Evolutionary conservation across 352 stramenopile genomes (phyloP).

Genomic region (Phytophthora hibernalis): DNA sequence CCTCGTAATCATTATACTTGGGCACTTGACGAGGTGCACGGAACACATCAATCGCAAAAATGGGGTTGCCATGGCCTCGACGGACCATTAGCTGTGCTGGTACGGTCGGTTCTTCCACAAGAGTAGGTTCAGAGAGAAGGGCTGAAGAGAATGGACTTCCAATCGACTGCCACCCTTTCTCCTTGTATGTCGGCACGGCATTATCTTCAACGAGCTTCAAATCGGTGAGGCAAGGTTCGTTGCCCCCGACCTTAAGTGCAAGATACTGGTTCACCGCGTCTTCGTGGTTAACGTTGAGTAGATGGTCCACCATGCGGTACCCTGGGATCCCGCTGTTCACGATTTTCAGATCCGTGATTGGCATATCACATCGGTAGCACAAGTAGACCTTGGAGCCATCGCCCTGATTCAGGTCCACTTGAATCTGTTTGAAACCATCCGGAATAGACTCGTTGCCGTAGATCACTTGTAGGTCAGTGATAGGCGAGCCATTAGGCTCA

Average conservation of each 20-base stretch:
- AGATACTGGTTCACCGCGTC: constrained; percentile 82
- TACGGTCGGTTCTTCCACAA: constrained; percentile 16
- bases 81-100: constrained; percentile 74
- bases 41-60: constrained; percentile 90
- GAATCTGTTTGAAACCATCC: constrained; percentile 89
- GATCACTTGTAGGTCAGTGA: constrained; percentile 85
- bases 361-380: constrained; percentile 90
- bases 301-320: constrained; percentile 84
- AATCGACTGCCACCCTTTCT: constrained; percentile 76
- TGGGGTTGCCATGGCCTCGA: constrained; percentile 84
- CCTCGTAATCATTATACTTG: constrained; percentile 91
- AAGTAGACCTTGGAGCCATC: constrained; percentile 85
- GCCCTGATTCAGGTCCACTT: constrained; percentile 88
- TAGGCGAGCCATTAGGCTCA: constrained; percentile 80
- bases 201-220: constrained; percentile 64
- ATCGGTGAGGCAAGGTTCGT: constrained; percentile 83
- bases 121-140: constrained; percentile 8
- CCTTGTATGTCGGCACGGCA: constrained; percentile 51
- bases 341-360: constrained; percentile 88
- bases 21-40: constrained; percentile 82
- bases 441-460: constrained; percentile 84
- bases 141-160: constrained; percentile 61
- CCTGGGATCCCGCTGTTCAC: constrained; percentile 84
- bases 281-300: constrained; percentile 76
- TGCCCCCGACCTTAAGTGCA: constrained; percentile 83